Percentiles rank a stretch among this genome's conserved stretches.
Conservation (phyloP, 1,139 yeast genomes). For the Candida frijolesensis region DNA sequence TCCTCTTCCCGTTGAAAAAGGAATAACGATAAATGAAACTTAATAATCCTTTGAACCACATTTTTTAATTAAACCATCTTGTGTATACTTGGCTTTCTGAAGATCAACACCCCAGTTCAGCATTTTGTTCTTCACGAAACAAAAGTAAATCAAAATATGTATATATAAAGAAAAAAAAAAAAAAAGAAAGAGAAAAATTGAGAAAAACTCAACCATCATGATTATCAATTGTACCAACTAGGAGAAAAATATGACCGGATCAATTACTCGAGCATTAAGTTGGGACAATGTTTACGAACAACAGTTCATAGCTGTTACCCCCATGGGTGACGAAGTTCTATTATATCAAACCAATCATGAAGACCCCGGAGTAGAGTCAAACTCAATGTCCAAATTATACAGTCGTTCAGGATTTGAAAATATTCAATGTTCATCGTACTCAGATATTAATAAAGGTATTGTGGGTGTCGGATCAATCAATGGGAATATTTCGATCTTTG, state of each 20-base stretch:
- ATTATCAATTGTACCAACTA: neutral
- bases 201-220: neutral
- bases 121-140: neutral
- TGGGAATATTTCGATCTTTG: conserved; percentile 68
- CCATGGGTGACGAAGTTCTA: conserved; percentile 68
- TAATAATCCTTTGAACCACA: neutral
- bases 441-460: conserved; percentile 56
- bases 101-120: too few species aligned
- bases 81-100: neutral
- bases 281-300: conserved; percentile 63
- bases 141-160: too few species aligned
- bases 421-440: conserved; percentile 72
- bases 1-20: neutral
- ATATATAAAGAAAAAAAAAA: too few species aligned
- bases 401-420: conserved; percentile 69
- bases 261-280: conserved; percentile 55
- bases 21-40: neutral
- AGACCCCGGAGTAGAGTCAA: conserved; percentile 35
- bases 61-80: neutral
- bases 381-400: conserved; percentile 47
- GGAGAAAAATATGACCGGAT: conserved; percentile 46
- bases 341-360: conserved; percentile 57
- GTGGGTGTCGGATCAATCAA: conserved; percentile 74
- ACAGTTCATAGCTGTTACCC: conserved; percentile 63
- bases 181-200: neutral